These are phyloP conservation scores for Blastocystis sp. DNA, from an alignment of 352 stramenopile species.

Conservation along the genomic window DNA sequence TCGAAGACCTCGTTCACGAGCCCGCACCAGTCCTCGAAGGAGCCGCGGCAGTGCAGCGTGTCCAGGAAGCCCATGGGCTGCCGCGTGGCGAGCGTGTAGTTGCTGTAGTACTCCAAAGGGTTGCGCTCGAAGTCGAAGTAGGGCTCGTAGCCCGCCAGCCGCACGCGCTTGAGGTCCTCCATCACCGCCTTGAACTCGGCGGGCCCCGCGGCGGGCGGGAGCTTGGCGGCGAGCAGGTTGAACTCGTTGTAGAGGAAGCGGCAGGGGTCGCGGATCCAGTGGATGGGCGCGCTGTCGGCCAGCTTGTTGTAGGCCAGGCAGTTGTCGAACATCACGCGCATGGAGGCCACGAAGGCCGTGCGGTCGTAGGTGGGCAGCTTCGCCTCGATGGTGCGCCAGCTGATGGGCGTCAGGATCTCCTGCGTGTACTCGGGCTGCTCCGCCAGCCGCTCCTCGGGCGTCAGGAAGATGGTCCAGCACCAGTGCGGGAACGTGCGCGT, in stretches of 20 bases:
- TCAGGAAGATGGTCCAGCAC: conserved; percentile 65
- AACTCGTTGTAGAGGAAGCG: conserved; percentile 35
- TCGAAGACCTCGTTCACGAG: conserved; percentile 48
- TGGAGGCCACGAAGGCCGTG: conserved; percentile 20
- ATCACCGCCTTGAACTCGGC: conserved; percentile 33
- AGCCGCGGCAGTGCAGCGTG: conserved; percentile 15
- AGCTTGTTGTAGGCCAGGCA: conserved; percentile 51
- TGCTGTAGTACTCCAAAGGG: conserved; percentile 48
- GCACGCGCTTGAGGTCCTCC: conserved; percentile 20
- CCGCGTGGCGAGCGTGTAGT: background rate
- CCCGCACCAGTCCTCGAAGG: conserved; percentile 47
- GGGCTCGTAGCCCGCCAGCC: conserved; percentile 9
- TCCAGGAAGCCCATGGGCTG: conserved; percentile 58
- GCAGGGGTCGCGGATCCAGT: conserved; percentile 59
- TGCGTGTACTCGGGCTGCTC: conserved; percentile 30
- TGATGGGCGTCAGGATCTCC: background rate
- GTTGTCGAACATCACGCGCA: conserved; percentile 66
- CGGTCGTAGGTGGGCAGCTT: conserved; percentile 54
- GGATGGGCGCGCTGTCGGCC: background rate
- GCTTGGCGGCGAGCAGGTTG: background rate
- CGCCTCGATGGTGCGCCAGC: conserved; percentile 30
- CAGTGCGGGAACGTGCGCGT: conserved; percentile 20
- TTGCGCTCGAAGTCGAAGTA: conserved; percentile 63
- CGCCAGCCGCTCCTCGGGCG: background rate
- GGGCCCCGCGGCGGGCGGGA: conserved; percentile 6